phyloP scores from a whole-genome alignment of 1,284 basidiomycete genomes.

The Puccinia polysora region DNA sequence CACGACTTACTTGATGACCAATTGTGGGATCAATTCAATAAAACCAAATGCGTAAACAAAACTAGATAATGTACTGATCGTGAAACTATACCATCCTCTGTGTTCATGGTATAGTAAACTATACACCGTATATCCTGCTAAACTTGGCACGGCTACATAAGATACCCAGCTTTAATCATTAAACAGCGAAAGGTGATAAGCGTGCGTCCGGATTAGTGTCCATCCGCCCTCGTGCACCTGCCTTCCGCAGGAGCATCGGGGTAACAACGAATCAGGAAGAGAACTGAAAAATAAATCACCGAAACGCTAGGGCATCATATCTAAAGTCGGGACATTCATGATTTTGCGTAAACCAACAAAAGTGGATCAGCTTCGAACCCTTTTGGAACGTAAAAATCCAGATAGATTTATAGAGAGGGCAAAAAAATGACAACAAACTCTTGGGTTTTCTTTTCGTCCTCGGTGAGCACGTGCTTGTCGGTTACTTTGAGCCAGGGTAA shows the following conservation, averaged over 20 bases:
- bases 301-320: conserved; percentile 50
- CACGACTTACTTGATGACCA: conserved; percentile 62
- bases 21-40: conserved; percentile 83
- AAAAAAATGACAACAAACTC: too few species aligned
- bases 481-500: conserved; percentile 44
- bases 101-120: conserved; percentile 59
- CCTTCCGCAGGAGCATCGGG: not conserved
- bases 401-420: not conserved
- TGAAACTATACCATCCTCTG: conserved; percentile 89
- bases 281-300: conserved; percentile 5
- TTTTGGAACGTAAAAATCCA: too few species aligned
- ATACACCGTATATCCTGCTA: conserved; percentile 81
- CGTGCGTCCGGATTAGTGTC: too few species aligned
- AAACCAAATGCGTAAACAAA: conserved; percentile 93
- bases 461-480: conserved; percentile 88
- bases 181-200: too few species aligned
- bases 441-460: conserved; percentile 96
- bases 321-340: not conserved
- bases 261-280: not conserved
- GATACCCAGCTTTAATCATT: conserved; percentile 73
- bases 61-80: conserved; percentile 72
- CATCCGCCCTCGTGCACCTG: not conserved
- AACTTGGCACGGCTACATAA: conserved; percentile 74
- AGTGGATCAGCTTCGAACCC: too few species aligned
- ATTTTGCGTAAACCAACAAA: too few species aligned